Conservation (phyloP, 495 filamentous ascomycete genomes). For the Penicillium canariense region DNA sequence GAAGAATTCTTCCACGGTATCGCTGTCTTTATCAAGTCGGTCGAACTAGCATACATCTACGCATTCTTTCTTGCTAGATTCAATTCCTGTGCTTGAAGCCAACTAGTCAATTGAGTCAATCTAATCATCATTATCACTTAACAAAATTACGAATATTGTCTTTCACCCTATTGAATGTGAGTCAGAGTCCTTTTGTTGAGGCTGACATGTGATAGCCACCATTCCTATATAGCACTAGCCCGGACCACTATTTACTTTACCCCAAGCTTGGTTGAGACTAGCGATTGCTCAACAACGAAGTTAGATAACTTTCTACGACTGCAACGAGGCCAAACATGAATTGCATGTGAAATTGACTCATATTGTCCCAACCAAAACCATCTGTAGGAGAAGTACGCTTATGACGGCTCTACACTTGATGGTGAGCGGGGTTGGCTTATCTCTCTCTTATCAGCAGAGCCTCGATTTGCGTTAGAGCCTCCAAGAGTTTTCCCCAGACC, state of each 20-base stretch:
- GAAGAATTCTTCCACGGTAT: no score
- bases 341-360: background rate
- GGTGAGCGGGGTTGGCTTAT: constrained; percentile 1
- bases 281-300: background rate
- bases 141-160: background rate
- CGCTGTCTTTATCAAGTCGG: background rate
- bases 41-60: no score
- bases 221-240: background rate
- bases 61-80: no score
- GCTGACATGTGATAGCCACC: constrained; percentile 1
- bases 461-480: background rate
- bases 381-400: background rate
- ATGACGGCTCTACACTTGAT: no score
- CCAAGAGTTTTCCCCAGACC: no score
- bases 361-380: background rate
- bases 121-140: no score
- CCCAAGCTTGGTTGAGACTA: background rate
- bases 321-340: background rate
- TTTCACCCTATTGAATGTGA: background rate
- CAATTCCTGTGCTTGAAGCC: no score
- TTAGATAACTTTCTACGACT: background rate
- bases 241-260: background rate
- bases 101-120: no score
- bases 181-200: background rate
- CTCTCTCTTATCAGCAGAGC: constrained; percentile 6